Evolutionary conservation across 176 grass and related monocot genomes (phyloP).

Genomic region (Coix lacrymajobi): DNA sequence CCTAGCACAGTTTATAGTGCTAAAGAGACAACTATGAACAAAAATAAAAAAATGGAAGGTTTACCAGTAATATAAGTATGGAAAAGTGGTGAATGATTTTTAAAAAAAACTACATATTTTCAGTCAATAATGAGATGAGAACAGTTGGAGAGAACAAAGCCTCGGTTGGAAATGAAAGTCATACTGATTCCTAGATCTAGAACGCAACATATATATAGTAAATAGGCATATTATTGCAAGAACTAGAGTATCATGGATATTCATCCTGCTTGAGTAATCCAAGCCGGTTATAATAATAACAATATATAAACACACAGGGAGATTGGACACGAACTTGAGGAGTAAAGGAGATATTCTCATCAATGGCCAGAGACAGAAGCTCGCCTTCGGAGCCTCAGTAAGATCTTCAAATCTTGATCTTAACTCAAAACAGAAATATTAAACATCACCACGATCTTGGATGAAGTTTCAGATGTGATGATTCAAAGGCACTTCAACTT

Average conservation of each 20-base stretch:
- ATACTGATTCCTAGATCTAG: constrained; percentile 5
- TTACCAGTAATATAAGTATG: neutral
- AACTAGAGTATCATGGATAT: neutral
- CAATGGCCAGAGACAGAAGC: constrained; percentile 34
- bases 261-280: neutral
- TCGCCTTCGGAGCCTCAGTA: constrained; percentile 35
- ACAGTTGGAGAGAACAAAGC: neutral
- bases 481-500: no score
- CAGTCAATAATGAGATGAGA: neutral
- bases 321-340: constrained; percentile 14
- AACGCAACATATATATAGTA: no score
- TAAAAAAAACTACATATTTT: neutral
- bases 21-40: neutral
- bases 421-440: neutral
- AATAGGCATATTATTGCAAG: neutral
- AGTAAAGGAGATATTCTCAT: constrained; percentile 33
- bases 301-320: constrained; percentile 2
- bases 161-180: neutral
- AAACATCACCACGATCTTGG: neutral
- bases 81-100: neutral
- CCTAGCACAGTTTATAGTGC: no score
- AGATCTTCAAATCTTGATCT: neutral
- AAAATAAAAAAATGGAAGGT: neutral
- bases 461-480: no score
- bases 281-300: no score